These are phyloP conservation scores for Yamadazyma sp. DNA, from an alignment of 805 yeast genomes.

Conservation along the genomic window DNA sequence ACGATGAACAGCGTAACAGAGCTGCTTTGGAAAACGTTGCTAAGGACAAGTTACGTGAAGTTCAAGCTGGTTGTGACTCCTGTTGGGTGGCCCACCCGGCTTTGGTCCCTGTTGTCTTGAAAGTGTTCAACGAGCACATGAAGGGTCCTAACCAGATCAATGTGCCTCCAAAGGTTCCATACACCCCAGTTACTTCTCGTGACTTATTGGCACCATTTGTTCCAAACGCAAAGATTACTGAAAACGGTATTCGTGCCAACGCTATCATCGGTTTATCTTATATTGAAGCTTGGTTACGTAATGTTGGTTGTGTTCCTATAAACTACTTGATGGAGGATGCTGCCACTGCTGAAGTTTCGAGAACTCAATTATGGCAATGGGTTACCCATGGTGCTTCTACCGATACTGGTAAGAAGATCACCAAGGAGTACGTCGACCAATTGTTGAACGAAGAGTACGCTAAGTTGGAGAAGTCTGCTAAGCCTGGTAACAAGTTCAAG, in stretches of 20 bases:
- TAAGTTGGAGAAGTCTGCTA: constrained; percentile 48
- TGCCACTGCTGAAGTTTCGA: constrained; percentile 84
- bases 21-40: constrained; percentile 71
- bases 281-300: constrained; percentile 85
- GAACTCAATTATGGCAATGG: constrained; percentile 84
- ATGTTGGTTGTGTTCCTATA: constrained; percentile 83
- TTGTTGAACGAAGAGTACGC: constrained; percentile 63
- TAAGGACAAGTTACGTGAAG: constrained; percentile 75
- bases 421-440: constrained; percentile 56
- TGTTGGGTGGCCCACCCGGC: constrained; percentile 92
- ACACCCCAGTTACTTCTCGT: constrained; percentile 55
- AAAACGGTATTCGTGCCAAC: constrained; percentile 68
- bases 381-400: constrained; percentile 65
- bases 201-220: constrained; percentile 66
- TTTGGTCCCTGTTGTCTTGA: constrained; percentile 67
- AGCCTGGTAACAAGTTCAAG: constrained; percentile 62
- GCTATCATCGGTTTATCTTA: constrained; percentile 74
- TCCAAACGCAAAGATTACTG: constrained; percentile 62
- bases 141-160: constrained; percentile 80
- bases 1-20: constrained; percentile 61
- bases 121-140: constrained; percentile 73
- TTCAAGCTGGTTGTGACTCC: constrained; percentile 79
- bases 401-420: constrained; percentile 57
- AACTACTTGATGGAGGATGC: constrained; percentile 88
- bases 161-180: constrained; percentile 47